Evolutionary conservation across 1,139 yeast species (phyloP), one percentile per base, ranked within the genome.

Genomic region (Yamadazyma trypodendri): DNA sequence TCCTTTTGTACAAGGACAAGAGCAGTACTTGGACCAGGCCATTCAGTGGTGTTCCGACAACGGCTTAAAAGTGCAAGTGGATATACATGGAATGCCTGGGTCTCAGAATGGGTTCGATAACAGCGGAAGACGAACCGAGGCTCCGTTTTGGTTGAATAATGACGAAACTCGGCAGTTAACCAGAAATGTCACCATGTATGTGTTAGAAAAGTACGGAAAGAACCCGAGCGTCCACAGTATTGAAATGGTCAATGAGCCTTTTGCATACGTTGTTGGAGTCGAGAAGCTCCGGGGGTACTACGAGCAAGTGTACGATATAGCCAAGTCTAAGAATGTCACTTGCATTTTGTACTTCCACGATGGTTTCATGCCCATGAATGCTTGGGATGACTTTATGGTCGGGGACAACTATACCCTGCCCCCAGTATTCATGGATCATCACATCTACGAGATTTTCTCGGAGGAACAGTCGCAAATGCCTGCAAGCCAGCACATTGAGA

Each of bases 51-150:
- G 57, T 11, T 18, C 31, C 2, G 46, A 44, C 22, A 36, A 54
- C 38, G 46, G 42, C 4, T 40, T 58, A 17, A 42, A 46, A 34
- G 55, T 55, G 2, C 57, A 51, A 39, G 40, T 58, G 20, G 61
- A 56, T 42, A 36, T 58, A 16, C 62, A 58, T 40, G 61, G 61
- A 3, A 49, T 55, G 52, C 61, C 63, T 1, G 62, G 61, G 10
- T 56, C 61, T 7, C 62, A 58, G 38, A 58, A 58, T 40, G 62
- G 63, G 16, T 58, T 58, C 41, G 63, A 58, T 40, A 57, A 57
- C 41, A 53, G 58, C 6, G 63, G 63, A 1, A 30, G 42, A 28
- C 39, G 54, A 34, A 48, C 52, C 2, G 37, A 31, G 2, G 18
- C 37, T 6, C 48, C 46, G 1, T 32, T 30, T 16, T 45, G 49